Conservation (phyloP, 495 filamentous ascomycete species). For the Daldinia loculata region DNA sequence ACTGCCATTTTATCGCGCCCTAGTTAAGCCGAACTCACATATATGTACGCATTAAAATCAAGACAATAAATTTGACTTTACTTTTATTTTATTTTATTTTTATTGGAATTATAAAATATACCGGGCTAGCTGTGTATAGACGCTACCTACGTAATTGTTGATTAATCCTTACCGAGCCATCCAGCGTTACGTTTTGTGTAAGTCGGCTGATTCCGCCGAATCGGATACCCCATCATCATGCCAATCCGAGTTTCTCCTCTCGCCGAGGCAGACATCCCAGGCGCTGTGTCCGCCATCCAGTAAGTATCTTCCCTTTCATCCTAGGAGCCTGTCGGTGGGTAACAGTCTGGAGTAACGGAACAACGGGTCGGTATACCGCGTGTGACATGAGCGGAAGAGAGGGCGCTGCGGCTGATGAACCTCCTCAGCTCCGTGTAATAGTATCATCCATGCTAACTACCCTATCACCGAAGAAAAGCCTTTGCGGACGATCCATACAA, state of each 20-base stretch:
- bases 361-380: not conserved
- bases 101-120: too few relatives aligned
- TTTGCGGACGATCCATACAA: conserved; percentile 74
- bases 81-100: not conserved
- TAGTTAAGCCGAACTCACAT: not conserved
- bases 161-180: not conserved
- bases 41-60: too few relatives aligned
- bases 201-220: conserved; percentile 37
- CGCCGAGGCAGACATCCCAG: conserved; percentile 66
- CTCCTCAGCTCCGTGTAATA: conserved; percentile 11
- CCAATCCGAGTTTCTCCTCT: conserved; percentile 64
- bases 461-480: conserved; percentile 58
- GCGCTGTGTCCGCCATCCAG: conserved; percentile 61
- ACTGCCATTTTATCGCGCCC: not conserved
- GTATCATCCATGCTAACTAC: conserved; percentile 24
- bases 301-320: conserved; percentile 27
- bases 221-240: conserved; percentile 54
- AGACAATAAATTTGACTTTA: not conserved
- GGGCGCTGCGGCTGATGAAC: conserved; percentile 29
- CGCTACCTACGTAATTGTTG: not conserved
- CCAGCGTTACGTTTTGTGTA: conserved; percentile 23
- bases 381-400: conserved; percentile 1
- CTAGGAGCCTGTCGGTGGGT: conserved; percentile 15
- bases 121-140: not conserved
- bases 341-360: conserved; percentile 17